These are phyloP conservation scores for Eutrema yunnanense DNA, from an alignment of 345 rosid genomes.

Conservation along the genomic window DNA sequence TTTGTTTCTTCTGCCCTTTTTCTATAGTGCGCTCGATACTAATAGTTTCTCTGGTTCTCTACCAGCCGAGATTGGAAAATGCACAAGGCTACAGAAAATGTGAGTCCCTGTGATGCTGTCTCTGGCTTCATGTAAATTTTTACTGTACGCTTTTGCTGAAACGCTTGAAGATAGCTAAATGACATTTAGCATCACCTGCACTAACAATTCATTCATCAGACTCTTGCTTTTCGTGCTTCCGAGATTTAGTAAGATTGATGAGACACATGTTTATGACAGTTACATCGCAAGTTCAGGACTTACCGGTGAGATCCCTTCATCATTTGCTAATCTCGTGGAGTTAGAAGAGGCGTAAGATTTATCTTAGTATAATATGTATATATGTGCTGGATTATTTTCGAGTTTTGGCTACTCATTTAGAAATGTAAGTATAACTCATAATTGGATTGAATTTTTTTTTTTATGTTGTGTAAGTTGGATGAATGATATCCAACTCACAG, in stretches of 20 bases:
- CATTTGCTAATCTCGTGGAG: slow-evolving; percentile 37
- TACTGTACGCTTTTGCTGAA: background rate
- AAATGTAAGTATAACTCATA: background rate
- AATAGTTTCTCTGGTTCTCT: slow-evolving; percentile 26
- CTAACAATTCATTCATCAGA: background rate
- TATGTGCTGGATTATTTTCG: too few relatives aligned
- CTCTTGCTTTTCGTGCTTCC: background rate
- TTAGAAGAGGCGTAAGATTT: slow-evolving; percentile 34
- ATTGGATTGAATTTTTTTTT: background rate
- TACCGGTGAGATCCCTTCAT: slow-evolving; percentile 43
- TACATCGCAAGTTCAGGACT: slow-evolving; percentile 48
- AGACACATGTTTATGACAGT: slow-evolving; percentile 23
- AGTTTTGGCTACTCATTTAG: background rate
- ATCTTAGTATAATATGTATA: background rate
- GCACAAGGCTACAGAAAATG: slow-evolving; percentile 20
- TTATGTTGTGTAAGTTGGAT: slow-evolving; percentile 43
- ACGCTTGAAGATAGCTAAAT: background rate
- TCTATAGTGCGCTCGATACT: slow-evolving; percentile 14
- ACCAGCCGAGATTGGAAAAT: slow-evolving; percentile 28
- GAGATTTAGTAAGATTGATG: background rate
- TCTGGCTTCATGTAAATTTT: background rate
- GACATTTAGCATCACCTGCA: background rate
- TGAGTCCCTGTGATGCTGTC: background rate
- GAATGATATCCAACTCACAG: slow-evolving; percentile 48
- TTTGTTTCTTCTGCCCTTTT: background rate